phyloP scores from a whole-genome alignment of 352 stramenopile genomes.

The Globisporangium parvum region DNA sequence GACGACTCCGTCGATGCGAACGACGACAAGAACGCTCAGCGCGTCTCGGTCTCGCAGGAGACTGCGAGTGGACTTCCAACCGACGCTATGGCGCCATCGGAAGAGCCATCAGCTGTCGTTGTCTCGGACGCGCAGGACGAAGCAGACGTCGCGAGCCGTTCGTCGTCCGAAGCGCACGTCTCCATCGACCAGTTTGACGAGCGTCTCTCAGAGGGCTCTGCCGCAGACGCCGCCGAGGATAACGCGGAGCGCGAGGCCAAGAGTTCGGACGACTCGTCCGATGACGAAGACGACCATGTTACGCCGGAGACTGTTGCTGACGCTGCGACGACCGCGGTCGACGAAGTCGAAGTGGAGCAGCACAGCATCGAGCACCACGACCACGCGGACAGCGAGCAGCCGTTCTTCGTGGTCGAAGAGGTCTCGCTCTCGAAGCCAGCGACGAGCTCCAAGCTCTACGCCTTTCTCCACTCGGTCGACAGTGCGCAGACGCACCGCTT shows the following conservation, averaged over 20 bases:
- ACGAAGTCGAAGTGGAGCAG: slow-evolving; percentile 6
- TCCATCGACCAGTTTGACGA: slow-evolving; percentile 10
- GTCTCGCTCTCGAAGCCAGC: slow-evolving; percentile 22
- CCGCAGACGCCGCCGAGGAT: not conserved
- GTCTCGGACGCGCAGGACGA: not conserved
- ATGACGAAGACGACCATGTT: not conserved
- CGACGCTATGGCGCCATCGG: not conserved
- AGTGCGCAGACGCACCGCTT: slow-evolving; percentile 12
- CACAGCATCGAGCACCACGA: slow-evolving; percentile 18
- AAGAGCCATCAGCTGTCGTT: not conserved
- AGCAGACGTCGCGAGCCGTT: not conserved
- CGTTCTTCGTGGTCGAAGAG: slow-evolving; percentile 32
- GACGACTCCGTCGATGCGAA: slow-evolving; percentile 4
- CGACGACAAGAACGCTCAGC: not conserved
- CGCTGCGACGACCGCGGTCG: not conserved
- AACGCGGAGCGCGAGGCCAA: not conserved
- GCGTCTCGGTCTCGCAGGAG: slow-evolving; percentile 9
- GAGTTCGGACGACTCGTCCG: not conserved
- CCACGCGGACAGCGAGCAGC: slow-evolving; percentile 23
- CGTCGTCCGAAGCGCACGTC: not conserved
- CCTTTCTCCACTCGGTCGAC: slow-evolving; percentile 47
- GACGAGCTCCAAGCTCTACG: slow-evolving; percentile 39
- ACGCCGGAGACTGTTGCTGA: not conserved
- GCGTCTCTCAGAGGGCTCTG: slow-evolving; percentile 6
- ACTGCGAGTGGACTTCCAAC: slow-evolving; percentile 1